Percentiles rank a stretch among this genome's conserved stretches.
phyloP scores from a whole-genome alignment of 1,284 basidiomycete genomes.

The Leccinum idahoense region DNA sequence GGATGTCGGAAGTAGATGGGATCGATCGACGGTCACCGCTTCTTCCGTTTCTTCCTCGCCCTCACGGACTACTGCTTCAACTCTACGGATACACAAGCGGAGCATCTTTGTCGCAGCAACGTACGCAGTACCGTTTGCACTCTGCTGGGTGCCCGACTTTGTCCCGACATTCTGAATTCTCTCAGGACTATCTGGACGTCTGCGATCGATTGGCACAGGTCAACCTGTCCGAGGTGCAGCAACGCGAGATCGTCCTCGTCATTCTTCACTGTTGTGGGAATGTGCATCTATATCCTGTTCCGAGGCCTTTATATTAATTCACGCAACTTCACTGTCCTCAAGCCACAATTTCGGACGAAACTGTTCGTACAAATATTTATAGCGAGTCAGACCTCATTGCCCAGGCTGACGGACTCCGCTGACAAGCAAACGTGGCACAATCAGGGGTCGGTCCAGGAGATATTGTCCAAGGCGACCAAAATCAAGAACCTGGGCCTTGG shows the following conservation, averaged over 20 bases:
- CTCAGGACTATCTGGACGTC: conserved; percentile 63
- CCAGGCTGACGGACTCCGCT: conserved; percentile 38
- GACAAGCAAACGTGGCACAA: conserved; percentile 42
- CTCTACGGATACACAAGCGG: no score
- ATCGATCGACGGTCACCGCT: no score
- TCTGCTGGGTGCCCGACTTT: background rate
- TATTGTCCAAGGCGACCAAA: conserved; percentile 65
- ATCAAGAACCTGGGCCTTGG: conserved; percentile 62
- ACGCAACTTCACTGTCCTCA: no score
- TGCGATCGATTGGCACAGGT: conserved; percentile 82
- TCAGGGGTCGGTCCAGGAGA: conserved; percentile 61
- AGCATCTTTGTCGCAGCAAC: conserved; percentile 26
- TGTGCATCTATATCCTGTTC: conserved; percentile 36
- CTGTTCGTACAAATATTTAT: conserved; percentile 68
- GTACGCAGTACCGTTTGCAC: conserved; percentile 39
- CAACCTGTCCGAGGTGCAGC: conserved; percentile 84
- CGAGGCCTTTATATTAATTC: background rate
- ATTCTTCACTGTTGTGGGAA: conserved; percentile 91
- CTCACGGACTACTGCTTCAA: no score
- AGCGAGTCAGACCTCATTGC: conserved; percentile 68
- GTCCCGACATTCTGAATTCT: background rate
- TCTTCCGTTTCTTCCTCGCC: no score
- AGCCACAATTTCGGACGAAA: conserved; percentile 30
- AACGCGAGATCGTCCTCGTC: conserved; percentile 91
- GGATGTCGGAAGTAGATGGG: no score